Percentiles rank a stretch among this genome's conserved stretches.
phyloP scores from a whole-genome alignment of 805 yeast genomes.

The Saturnispora silvae region DNA sequence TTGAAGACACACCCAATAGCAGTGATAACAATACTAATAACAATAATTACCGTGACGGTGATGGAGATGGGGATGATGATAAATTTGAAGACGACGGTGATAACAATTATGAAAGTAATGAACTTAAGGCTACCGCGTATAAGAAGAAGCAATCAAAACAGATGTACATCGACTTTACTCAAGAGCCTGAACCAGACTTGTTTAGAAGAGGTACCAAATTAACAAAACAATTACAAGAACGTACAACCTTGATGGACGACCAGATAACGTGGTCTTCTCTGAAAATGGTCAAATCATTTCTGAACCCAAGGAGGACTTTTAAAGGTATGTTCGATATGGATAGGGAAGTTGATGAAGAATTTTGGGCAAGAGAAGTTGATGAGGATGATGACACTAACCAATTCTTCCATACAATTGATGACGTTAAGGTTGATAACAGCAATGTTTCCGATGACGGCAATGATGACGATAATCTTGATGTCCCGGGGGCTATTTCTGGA shows the following conservation, averaged over 20 bases:
- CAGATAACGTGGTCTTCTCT: constrained; percentile 54
- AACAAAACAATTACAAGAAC: background rate
- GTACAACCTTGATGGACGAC: constrained; percentile 21
- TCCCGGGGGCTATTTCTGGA: background rate
- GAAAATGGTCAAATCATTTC: constrained; percentile 53
- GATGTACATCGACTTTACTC: background rate
- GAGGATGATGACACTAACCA: constrained; percentile 20
- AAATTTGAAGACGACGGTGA: too few relatives aligned
- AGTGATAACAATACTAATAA: too few relatives aligned
- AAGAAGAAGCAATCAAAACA: background rate
- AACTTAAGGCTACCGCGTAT: too few relatives aligned
- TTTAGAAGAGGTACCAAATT: too few relatives aligned
- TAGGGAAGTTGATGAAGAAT: constrained; percentile 46
- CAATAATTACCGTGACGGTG: too few relatives aligned
- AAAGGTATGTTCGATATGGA: constrained; percentile 10
- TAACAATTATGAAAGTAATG: too few relatives aligned
- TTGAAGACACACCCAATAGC: too few relatives aligned
- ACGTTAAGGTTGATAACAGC: constrained; percentile 12
- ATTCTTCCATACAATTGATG: constrained; percentile 16
- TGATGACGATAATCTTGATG: constrained; percentile 8
- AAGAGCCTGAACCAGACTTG: too few relatives aligned
- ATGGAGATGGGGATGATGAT: too few relatives aligned
- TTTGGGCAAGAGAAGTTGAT: constrained; percentile 58
- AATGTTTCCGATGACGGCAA: constrained; percentile 9
- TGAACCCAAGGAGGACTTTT: constrained; percentile 42